A percentile compares a stretch with the other conserved stretches of the same genome.
Evolutionary conservation across 495 filamentous ascomycete species (phyloP).

Genomic region (Cercophora scortea): DNA sequence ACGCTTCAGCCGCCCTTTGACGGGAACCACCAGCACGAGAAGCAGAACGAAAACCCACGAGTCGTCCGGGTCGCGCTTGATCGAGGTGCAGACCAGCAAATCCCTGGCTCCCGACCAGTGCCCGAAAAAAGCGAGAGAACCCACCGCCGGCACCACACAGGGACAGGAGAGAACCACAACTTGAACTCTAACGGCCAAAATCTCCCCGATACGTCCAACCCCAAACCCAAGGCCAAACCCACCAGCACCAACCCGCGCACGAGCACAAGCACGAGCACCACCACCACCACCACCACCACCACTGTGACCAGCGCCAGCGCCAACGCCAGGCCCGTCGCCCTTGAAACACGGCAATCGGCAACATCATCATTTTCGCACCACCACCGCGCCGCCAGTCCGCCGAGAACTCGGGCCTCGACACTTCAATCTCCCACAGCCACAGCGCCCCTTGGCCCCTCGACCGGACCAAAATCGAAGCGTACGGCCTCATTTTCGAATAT

Average conservation of each 20-base stretch:
- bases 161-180: no score
- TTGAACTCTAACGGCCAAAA: conserved; percentile 11
- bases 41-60: conserved; percentile 9
- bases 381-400: conserved; percentile 9
- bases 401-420: conserved; percentile 31
- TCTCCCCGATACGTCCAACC: conserved; percentile 5
- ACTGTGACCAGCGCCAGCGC: not conserved
- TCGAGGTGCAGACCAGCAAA: conserved; percentile 22
- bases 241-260: no score
- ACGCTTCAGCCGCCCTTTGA: no score
- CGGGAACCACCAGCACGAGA: not conserved
- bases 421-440: conserved; percentile 20
- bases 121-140: conserved; percentile 13
- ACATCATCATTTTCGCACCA: conserved; percentile 1
- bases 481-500: conserved; percentile 33
- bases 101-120: conserved; percentile 18
- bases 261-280: not conserved
- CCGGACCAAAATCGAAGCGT: conserved; percentile 20
- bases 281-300: conserved; percentile 4
- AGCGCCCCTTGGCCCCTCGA: conserved; percentile 10
- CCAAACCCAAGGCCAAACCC: no score
- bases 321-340: not conserved
- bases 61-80: conserved; percentile 9
- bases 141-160: conserved; percentile 17
- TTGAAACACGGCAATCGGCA: conserved; percentile 18